Base-by-base conservation (phyloP, 116 monocot genomes). In the Dioscorea cayenensis region DNA sequence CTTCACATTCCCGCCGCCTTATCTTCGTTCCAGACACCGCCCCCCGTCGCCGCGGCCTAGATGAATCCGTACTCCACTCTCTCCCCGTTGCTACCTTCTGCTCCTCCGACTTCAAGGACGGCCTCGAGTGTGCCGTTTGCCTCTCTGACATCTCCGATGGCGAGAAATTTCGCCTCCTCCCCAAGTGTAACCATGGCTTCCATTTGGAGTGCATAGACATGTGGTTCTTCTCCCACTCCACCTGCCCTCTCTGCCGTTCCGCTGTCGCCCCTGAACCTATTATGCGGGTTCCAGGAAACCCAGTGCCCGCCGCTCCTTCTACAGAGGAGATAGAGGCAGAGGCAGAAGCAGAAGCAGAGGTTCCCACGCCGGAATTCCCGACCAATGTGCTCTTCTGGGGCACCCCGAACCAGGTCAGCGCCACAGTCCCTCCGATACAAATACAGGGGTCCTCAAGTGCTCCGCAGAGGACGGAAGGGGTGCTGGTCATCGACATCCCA, bases 231-330 rank as follows among this genome's bases (percentile, higher is more conserved):
- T 78, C 82, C 2, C 75, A 82, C 23, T 58, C 75, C 35, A 85
- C 75, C 0, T 85, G 85, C 64, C 85, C 85, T 12, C 67, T 82
- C 70, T 86, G 86, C 79, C 70, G 86, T 7, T 58, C 73, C 52
- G 38, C 74, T 16, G 80, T 80, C 43, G 43, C 38, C 59, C 14
- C 59, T 16, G 59, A 59, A 21, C 21, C 59, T 17, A 16, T 7
- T 21, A 32, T 32, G 2, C 17, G 2, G 21, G 21, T 59, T 62
- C 55, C 55, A 11, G 55, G 32, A 3, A 32, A 55, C 55, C 16
- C 16, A 0, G 62, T 27, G 12, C 1, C 23, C 12, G 23, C n/a
- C 5, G 25, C 11, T 20, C 32, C 32, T 32, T 2, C 32, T 2
- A 32, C 32, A 32, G 60, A 14, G n/a, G n/a, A n/a, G n/a, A n/a